These are phyloP conservation scores for Neonothopanus nambi DNA, from an alignment of 1,284 basidiomycete species.

Conservation along the genomic window DNA sequence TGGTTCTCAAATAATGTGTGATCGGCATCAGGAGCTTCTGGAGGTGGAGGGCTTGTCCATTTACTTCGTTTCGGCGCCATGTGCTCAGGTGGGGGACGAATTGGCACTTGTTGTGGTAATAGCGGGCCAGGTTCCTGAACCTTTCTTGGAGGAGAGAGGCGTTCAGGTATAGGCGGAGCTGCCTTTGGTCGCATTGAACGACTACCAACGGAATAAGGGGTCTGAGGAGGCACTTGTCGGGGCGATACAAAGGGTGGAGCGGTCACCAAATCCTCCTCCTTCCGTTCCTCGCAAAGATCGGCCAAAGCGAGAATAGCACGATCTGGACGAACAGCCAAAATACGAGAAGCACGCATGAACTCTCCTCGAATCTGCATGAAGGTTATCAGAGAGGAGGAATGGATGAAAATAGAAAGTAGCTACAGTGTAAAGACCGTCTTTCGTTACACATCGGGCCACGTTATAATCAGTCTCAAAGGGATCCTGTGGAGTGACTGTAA, in stretches of 20 bases:
- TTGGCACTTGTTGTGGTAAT: constrained; percentile 35
- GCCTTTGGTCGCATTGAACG: constrained; percentile 55
- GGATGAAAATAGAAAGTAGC: constrained; percentile 24
- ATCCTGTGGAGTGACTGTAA: constrained; percentile 55
- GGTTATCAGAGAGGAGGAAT: neutral
- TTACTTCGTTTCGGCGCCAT: constrained; percentile 77
- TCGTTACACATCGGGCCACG: constrained; percentile 94
- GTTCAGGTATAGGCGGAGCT: constrained; percentile 36
- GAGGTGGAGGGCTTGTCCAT: constrained; percentile 83
- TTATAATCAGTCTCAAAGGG: constrained; percentile 97
- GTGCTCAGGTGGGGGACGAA: constrained; percentile 58
- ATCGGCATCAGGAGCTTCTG: constrained; percentile 67
- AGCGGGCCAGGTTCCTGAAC: constrained; percentile 43
- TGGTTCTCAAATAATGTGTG: constrained; percentile 65
- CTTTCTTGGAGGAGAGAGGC: constrained; percentile 49
- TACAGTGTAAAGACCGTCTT: constrained; percentile 93
- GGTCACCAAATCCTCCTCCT: constrained; percentile 56
- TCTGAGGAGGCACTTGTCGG: constrained; percentile 62
- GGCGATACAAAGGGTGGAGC: constrained; percentile 54
- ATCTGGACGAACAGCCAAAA: constrained; percentile 77
- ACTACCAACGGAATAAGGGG: constrained; percentile 65
- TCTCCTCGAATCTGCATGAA: constrained; percentile 88
- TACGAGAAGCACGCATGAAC: constrained; percentile 94
- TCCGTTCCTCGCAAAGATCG: constrained; percentile 81
- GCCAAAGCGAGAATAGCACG: constrained; percentile 80